Conservation (phyloP, 148 eudicot genomes). For the Cornus controversa region DNA sequence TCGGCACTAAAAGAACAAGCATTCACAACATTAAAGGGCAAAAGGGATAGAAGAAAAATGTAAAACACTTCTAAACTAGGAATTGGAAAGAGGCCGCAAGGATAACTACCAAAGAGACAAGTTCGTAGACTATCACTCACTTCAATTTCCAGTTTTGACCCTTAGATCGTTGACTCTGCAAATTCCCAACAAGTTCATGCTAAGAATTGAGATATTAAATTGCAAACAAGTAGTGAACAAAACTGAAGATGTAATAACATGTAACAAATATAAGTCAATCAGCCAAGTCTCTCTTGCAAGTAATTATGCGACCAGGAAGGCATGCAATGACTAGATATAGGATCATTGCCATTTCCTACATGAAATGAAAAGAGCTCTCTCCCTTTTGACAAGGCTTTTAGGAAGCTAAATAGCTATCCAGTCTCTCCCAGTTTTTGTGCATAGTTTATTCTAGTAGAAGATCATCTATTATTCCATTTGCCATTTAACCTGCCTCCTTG, state of each 20-base stretch:
- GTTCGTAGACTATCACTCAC: constrained; percentile 63
- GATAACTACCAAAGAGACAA: constrained; percentile 30
- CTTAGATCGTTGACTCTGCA: constrained; percentile 64
- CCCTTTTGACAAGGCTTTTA: not conserved
- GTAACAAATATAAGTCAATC: not conserved
- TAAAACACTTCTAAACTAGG: not conserved
- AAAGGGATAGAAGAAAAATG: constrained; percentile 19
- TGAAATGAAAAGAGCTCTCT: not conserved
- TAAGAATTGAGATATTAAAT: constrained; percentile 16
- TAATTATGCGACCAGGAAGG: not conserved
- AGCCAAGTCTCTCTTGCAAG: not conserved
- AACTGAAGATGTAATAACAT: constrained; percentile 13
- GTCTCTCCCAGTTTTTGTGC: not conserved
- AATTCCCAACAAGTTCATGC: constrained; percentile 43
- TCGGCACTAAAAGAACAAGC: constrained; percentile 45
- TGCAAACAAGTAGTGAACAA: constrained; percentile 7
- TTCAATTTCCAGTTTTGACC: constrained; percentile 62
- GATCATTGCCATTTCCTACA: not conserved
- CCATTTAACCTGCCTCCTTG: not conserved
- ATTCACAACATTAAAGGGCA: constrained; percentile 12
- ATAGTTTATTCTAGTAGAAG: not conserved
- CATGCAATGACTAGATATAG: not conserved
- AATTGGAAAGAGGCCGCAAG: constrained; percentile 9
- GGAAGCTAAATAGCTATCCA: not conserved
- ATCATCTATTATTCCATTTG: not conserved